Evolutionary conservation across 2,329 filamentous ascomycete species (phyloP), one percentile per base, ranked within the genome.

Genomic region (Xylariaceae sp.): DNA sequence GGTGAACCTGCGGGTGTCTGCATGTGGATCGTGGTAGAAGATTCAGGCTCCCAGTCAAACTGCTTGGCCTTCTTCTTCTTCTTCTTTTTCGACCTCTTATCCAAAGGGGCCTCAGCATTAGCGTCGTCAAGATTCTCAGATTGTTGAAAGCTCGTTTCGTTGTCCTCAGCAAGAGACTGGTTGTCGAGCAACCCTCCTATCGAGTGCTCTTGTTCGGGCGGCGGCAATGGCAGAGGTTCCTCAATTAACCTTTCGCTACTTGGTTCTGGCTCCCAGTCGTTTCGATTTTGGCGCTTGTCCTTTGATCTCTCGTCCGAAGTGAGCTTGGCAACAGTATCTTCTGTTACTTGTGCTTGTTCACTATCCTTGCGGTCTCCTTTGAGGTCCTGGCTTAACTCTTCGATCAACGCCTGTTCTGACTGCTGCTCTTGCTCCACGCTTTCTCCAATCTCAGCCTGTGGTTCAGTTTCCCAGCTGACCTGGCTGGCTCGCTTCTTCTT

Each of bases 11-110:
- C 31, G 47, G 54, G 41, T 41, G 55, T 14, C 42, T 54, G 57
- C 36, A 45, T 45, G 43, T 52, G 35, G 22, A 47, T 46, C 10
- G 36, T 17, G 27, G 43, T 49, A 39, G 42, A 42, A 46, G 49
- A 44, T n/a, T 54, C 53, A 6, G 33, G 41, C 38, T 57, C 55
- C 18, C 18, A 32, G n/a, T 53, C 44, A 12, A 45, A 15, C 52
- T 57, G 52, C 39, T 33, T 56, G n/a, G 47, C 48, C 41, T 53
- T 55, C 49, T 67, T 68, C 41, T 53, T 54, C 49, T 67, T 68
- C 45, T 62, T 67, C 51, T 66, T 68, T 52, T 67, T 68, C 47
- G 61, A 59, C 54, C 65, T 64, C 51, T 61, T 62, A 10, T 49
- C 53, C 17, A 52, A 51, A 39, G 44, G 47, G 42, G 50, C 44